Evolutionary conservation across 495 filamentous ascomycete genomes (phyloP), one percentile per base, ranked within the genome.

Genomic region (Penicillium waksmanii): DNA sequence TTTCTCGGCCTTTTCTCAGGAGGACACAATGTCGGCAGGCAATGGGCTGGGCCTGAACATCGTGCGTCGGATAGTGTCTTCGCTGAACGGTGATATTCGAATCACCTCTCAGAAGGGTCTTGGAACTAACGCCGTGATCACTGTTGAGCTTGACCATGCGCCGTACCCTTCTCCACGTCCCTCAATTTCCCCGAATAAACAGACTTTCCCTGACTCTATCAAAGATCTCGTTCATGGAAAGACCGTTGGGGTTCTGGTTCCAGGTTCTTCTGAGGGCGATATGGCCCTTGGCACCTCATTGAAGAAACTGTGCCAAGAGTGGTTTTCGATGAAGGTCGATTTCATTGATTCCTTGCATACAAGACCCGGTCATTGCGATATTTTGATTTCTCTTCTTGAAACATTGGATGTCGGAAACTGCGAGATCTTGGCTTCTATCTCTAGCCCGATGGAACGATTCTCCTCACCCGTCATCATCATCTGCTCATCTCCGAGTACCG

Each of bases 1-100:
- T 1, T 91, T 85, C 63, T 84, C 81, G 19, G 84, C 88, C 2
- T 91, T 91, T 61, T 79, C 83, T 1, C 88, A 91, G 57, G 88
- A 90, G 66, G 80, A 89, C 53, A 73, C 73, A 5, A 73, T 89
- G 36, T 75, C 82, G 4, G 75, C 79, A 4, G 88, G 88, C 18
- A 86, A 86, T 17, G 88, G 88, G 3, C 76, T 89, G 13, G 87
- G 87, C 2, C 76, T 90, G 49, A 84, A 81, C 48, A 87, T 90
- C 51, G 81, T 86, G 2, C 80, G 76, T 25, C 84, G 86, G 46
- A 82, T 89, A 10, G 71, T 87, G 15, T 71, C 69, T 36, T 78
- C 79, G 33, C 74, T 90, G 10, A 78, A 78, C 2, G 84, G 88
- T 0, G 23, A 42, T 13, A 63, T 66, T 21, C 53, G 57, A 6